phyloP scores from a whole-genome alignment of 495 filamentous ascomycete species.

The Hyaloscypha finlandica region DNA sequence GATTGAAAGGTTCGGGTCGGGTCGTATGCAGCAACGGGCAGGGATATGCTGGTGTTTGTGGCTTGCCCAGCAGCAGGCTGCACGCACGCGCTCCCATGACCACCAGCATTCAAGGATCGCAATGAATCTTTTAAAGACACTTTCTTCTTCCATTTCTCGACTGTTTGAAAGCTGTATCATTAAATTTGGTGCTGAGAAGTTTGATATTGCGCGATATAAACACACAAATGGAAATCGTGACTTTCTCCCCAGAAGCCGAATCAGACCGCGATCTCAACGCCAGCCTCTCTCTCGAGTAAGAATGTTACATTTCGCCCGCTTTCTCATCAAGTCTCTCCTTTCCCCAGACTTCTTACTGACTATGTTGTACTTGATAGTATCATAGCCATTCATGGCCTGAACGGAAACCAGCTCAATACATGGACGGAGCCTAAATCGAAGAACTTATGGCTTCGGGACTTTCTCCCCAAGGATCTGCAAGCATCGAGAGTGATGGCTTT shows the following conservation, averaged over 20 bases:
- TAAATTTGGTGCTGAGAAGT: too few species aligned
- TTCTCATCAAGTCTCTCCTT: background rate
- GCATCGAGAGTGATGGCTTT: conserved; percentile 31
- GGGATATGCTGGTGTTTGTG: background rate
- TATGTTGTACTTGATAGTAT: conserved; percentile 25
- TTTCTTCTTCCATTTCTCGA: background rate
- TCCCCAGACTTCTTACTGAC: background rate
- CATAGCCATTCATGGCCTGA: conserved; percentile 37
- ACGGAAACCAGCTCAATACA: conserved; percentile 27
- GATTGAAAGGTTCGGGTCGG: background rate
- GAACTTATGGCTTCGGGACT: conserved; percentile 34
- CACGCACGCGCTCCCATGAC: background rate
- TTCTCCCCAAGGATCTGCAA: conserved; percentile 29
- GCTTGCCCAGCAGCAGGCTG: background rate
- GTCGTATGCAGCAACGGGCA: background rate
- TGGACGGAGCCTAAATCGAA: conserved; percentile 32
- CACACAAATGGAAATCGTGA: background rate
- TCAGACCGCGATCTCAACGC: background rate
- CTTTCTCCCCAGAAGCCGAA: background rate
- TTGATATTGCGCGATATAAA: background rate
- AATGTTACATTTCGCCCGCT: background rate
- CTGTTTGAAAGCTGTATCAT: background rate
- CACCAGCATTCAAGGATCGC: too few species aligned
- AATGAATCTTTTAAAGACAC: background rate
- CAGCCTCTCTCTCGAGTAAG: background rate